Percentiles rank a stretch among this genome's conserved stretches.
These are phyloP conservation scores for Hygrocybe punicea DNA, from an alignment of 768 basidiomycete species.

Conservation along the genomic window DNA sequence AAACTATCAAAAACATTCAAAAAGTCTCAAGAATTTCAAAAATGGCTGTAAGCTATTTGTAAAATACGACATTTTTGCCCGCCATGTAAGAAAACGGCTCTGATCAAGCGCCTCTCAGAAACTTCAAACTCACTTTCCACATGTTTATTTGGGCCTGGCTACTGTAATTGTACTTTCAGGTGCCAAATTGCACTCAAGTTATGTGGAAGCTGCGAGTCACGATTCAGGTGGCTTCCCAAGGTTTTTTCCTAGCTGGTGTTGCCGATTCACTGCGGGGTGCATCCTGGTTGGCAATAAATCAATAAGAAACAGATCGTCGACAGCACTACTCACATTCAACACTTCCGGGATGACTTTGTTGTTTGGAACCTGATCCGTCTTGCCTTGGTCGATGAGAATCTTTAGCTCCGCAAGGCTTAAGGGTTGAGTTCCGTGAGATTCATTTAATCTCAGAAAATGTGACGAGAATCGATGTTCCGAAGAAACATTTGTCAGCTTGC, in stretches of 20 bases:
- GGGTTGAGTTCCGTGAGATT: slow-evolving; percentile 28
- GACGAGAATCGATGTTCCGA: neutral
- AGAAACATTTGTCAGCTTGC: neutral
- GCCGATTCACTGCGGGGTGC: slow-evolving; percentile 56
- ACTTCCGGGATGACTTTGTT: slow-evolving; percentile 68
- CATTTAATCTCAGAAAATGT: no score
- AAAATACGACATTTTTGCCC: no score
- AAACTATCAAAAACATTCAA: no score
- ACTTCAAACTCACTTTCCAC: no score
- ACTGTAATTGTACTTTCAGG: no score
- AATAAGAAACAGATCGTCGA: slow-evolving; percentile 7
- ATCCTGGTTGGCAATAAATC: slow-evolving; percentile 36
- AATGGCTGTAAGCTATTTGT: no score
- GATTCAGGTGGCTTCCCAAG: slow-evolving; percentile 56
- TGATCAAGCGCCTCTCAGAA: no score
- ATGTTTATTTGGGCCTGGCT: no score
- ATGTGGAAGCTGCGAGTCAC: no score
- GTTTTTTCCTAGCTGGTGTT: slow-evolving; percentile 53
- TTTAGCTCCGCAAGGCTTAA: slow-evolving; percentile 69
- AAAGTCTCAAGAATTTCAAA: no score
- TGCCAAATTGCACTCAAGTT: no score
- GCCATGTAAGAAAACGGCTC: no score
- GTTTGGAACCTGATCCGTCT: slow-evolving; percentile 71
- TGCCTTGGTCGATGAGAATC: slow-evolving; percentile 66
- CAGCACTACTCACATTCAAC: slow-evolving; percentile 52